Base-by-base conservation (phyloP, 768 basidiomycete species). In the Tulasnella sp. region DNA sequence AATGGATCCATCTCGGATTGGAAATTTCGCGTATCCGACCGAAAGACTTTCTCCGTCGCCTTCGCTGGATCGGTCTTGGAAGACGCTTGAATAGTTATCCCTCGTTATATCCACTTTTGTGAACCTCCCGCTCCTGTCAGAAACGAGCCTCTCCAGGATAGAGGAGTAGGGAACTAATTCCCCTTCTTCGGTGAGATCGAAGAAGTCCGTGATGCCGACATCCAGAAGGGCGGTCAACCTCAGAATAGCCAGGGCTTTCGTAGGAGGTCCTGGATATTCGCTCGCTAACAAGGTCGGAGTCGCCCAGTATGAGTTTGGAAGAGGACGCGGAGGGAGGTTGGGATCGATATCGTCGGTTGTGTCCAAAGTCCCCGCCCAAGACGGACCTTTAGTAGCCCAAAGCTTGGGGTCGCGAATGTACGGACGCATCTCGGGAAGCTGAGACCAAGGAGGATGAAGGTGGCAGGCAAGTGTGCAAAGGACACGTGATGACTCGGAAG, bases 241-340 rank as follows among this genome's bases (percentile, higher is more conserved):
- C 5, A 41, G 18, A 24, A 58, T 40, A 16, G 77, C 60, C 40
- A 69, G 34, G 2, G 28, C 28, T 24, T 58, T 37, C n/a, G 50
- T 78, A 18, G 14, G 60, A 37, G 41, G 60, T n/a, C 50, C 77
- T 40, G 77, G 77, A 28, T 78, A 78, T 78, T 78, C 77, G 37
- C 77, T 78, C 54, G 50, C 77, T 48, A 78, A 34, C 31, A 78
- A 58, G 9, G 60, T 78, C 48, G 77, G 77, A 28, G 54, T 69
- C 7, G 77, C 77, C 77, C 77, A 78, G 41, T 78, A 78, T 22
- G 77, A 78, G 60, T 78, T 78, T 7, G 48, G 77, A 9, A 78
- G 37, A 6, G 77, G 77, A 31, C 77, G 77, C 9, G 50, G 77
- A 60, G 77, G 77, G 37, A 78, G 60, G 28, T 24, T 54, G 6